These are phyloP conservation scores for Kodamaea laetipori DNA, from an alignment of 805 yeast genomes.

Conservation along the genomic window DNA sequence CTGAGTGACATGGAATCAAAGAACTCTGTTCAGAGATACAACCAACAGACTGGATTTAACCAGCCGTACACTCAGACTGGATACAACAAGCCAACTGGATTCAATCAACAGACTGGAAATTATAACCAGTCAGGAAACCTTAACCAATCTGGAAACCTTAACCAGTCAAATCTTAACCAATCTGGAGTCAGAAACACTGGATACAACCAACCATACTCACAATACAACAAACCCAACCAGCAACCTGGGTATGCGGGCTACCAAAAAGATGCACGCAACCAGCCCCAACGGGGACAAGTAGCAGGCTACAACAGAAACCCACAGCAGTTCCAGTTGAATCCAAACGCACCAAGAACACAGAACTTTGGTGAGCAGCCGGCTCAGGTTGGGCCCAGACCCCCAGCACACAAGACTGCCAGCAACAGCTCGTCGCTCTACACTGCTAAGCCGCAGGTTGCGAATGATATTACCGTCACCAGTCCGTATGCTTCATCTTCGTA, in stretches of 20 bases:
- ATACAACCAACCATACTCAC: too few relatives aligned
- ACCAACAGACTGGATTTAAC: conserved; percentile 2
- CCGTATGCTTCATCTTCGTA: conserved; percentile 11
- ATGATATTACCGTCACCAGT: conserved; percentile 31
- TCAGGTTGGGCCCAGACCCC: not conserved
- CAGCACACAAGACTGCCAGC: conserved; percentile 4
- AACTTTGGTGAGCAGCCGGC: conserved; percentile 11
- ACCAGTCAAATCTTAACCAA: too few relatives aligned
- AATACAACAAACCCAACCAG: conserved; percentile 1
- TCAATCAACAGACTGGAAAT: not conserved
- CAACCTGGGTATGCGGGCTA: too few relatives aligned
- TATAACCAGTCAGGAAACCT: not conserved
- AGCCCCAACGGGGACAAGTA: too few relatives aligned
- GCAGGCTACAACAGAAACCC: too few relatives aligned
- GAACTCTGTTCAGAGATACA: not conserved
- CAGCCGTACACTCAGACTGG: not conserved
- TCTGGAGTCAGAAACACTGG: too few relatives aligned
- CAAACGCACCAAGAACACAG: conserved; percentile 11
- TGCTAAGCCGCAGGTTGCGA: conserved; percentile 34
- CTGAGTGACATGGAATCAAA: conserved; percentile 10
- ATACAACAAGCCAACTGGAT: not conserved
- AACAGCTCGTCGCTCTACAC: conserved; percentile 30
- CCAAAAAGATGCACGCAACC: too few relatives aligned
- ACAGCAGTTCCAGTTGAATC: conserved; percentile 2
- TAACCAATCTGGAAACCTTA: too few relatives aligned